phyloP scores from a whole-genome alignment of 352 stramenopile genomes.

The Elongisporangium prolatum region DNA sequence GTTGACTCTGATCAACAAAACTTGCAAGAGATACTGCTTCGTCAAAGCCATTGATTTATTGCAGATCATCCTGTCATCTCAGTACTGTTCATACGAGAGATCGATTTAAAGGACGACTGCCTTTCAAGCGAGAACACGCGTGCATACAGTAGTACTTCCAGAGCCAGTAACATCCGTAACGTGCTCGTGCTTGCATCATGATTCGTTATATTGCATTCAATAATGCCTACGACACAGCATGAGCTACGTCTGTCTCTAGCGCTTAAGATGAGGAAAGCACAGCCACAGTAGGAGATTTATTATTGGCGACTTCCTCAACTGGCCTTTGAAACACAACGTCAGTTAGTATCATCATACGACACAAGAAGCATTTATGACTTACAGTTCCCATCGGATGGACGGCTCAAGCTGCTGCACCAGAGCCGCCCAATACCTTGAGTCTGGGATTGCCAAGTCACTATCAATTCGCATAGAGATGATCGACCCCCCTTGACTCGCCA shows the following conservation, averaged over 20 bases:
- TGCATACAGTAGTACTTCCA: too few species aligned
- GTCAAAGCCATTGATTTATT: too few species aligned
- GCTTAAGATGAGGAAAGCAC: neutral
- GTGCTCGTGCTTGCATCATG: neutral
- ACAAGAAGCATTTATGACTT: neutral
- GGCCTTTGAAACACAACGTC: neutral
- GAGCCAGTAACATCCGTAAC: neutral
- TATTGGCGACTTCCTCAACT: neutral
- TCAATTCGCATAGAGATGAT: conserved; percentile 29
- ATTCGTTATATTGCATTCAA: neutral
- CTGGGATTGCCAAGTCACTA: neutral
- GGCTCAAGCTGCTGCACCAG: neutral
- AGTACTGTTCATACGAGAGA: too few species aligned
- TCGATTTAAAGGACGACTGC: too few species aligned
- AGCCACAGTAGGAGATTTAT: neutral
- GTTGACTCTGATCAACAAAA: too few species aligned
- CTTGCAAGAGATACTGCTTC: too few species aligned
- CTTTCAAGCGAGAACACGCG: too few species aligned
- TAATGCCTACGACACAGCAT: neutral
- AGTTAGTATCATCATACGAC: neutral
- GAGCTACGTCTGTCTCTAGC: neutral
- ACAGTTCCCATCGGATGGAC: neutral
- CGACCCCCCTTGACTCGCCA: conserved; percentile 53
- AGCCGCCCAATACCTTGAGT: neutral
- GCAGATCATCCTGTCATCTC: too few species aligned